Base-by-base conservation (phyloP, 306 rosid species). In the Pueraria montana region DNA sequence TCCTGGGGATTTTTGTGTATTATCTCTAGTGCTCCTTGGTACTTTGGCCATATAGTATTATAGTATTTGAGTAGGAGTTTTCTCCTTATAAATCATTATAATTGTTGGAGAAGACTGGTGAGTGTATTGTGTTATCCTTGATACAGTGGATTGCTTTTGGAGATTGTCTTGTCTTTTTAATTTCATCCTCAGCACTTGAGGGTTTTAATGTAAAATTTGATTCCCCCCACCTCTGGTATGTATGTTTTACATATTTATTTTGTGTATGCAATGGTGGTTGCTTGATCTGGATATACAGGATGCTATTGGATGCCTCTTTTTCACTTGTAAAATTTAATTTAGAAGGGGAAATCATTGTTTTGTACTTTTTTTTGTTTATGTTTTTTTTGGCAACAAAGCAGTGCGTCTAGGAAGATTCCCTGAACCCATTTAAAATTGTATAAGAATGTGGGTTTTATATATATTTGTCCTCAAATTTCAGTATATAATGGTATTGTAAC, bases 241-340 rank as follows among this genome's bases (percentile, higher is more conserved):
- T 46, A 30, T 63, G 65, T 56, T 58, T 0, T 53, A 8, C 9
- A 17, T 17, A 59, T 23, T 40, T 76, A 23, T 23, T 76, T 14
- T 59, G 17, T 14, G 38, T 64, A 73, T 13, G 55, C 42, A 16
- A 8, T 6, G n/a, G 55, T 24, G 43, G 11, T 34, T 34, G 40
- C 55, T 79, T 70, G 71, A 43, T 79, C 69, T 58, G 64, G 66
- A 62, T 62, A 32, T 46, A 80, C 73, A 66, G 24, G 34, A 45
- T 46, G 40, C 55, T 23, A 13, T 52, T 34, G 23, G 67, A 34
- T 68, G 32, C 53, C 16, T 26, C 74, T 40, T 68, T 23, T 45
- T 46, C 64, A 45, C 59, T 23, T 3, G 53, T 55, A 66, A 66
- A 55, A 18, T 53, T 13, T 12, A 82, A 26, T 55, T 65, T 64